phyloP scores from a whole-genome alignment of 371 early-diverging fungal species.

The Lichtheimia hyalospora region DNA sequence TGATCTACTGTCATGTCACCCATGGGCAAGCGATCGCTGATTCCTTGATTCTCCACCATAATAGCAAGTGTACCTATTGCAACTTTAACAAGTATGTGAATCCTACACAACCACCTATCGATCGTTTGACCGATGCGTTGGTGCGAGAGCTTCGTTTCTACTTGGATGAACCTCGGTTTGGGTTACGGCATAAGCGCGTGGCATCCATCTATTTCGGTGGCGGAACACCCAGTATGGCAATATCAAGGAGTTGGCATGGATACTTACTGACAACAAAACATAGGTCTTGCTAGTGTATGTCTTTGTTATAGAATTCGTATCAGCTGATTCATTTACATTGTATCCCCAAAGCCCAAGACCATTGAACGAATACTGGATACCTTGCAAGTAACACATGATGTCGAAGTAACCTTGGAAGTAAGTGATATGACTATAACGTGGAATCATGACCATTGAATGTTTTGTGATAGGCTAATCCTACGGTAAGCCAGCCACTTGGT shows the following conservation, averaged over 20 bases:
- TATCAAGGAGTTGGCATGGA: neutral
- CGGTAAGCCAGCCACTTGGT: conserved; percentile 34
- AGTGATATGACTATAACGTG: neutral
- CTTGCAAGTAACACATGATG: conserved; percentile 14
- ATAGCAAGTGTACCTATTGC: conserved; percentile 82
- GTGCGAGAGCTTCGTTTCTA: conserved; percentile 49
- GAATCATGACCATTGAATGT: neutral
- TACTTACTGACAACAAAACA: no score
- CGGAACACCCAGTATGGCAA: conserved; percentile 45
- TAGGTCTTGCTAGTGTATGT: neutral
- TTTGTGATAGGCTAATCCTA: conserved; percentile 59
- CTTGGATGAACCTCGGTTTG: conserved; percentile 28
- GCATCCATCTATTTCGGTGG: conserved; percentile 80
- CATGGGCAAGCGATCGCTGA: no score
- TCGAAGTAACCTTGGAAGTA: conserved; percentile 67
- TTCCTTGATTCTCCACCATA: neutral
- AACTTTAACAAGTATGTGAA: conserved; percentile 83
- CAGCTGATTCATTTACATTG: neutral
- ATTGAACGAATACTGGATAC: conserved; percentile 5
- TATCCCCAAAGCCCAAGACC: conserved; percentile 5
- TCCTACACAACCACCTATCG: conserved; percentile 54
- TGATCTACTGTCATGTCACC: conserved; percentile 6
- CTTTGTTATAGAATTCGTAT: neutral
- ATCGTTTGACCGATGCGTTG: conserved; percentile 55
- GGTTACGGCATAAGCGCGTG: conserved; percentile 35